These are phyloP conservation scores for Vickermania ingenoplastis DNA, from an alignment of 208 protist genomes.

Conservation along the genomic window DNA sequence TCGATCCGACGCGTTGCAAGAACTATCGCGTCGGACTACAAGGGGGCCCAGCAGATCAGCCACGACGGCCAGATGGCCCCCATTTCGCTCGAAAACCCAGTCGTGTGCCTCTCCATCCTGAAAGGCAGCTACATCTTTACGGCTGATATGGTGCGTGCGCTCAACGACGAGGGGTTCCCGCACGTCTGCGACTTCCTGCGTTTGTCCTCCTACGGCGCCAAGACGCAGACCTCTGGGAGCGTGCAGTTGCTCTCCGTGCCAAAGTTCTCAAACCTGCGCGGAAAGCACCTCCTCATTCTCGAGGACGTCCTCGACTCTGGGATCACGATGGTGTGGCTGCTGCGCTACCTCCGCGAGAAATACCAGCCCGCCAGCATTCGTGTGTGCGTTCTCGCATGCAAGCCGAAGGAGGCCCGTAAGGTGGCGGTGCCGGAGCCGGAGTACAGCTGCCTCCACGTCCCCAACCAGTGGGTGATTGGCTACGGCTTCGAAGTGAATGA, in stretches of 20 bases:
- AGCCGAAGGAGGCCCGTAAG: constrained; percentile 46
- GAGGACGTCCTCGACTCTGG: constrained; percentile 87
- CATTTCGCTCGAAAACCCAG: constrained; percentile 68
- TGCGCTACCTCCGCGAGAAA: constrained; percentile 21
- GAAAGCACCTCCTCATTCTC: constrained; percentile 83
- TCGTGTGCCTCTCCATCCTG: constrained; percentile 81
- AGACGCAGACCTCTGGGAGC: constrained; percentile 48
- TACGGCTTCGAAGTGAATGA: constrained; percentile 91
- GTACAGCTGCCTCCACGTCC: constrained; percentile 48
- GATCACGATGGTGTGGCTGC: constrained; percentile 59
- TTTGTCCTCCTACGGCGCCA: constrained; percentile 58
- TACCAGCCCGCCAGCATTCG: constrained; percentile 55
- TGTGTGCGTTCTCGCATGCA: constrained; percentile 72
- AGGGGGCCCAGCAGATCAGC: constrained; percentile 6
- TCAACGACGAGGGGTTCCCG: constrained; percentile 53
- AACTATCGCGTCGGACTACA: constrained; percentile 58
- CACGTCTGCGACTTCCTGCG: constrained; percentile 84
- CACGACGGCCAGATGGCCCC: constrained; percentile 41
- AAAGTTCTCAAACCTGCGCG: constrained; percentile 43
- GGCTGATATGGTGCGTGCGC: constrained; percentile 76
- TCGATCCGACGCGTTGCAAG: constrained; percentile 42
- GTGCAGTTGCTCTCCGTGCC: constrained; percentile 44
- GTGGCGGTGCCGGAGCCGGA: constrained; percentile 39
- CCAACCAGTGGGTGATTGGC: constrained; percentile 83
- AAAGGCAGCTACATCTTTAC: constrained; percentile 90